Base-by-base conservation (phyloP, 2,329 filamentous ascomycete genomes). In the Salinomyces thailandicus region DNA sequence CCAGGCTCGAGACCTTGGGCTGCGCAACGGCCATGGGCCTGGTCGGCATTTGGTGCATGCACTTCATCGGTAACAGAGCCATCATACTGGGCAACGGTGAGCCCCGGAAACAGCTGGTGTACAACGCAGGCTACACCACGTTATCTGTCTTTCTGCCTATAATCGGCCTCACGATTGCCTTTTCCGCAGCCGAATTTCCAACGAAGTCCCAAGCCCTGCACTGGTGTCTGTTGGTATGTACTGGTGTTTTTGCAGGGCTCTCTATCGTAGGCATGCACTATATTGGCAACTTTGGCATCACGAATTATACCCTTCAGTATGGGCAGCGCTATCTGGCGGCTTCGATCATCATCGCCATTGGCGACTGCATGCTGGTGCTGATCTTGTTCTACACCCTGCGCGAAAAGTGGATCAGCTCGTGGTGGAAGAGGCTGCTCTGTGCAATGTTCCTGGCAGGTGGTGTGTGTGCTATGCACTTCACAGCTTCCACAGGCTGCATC, bases 391-490 rank as follows among this genome's bases (percentile, higher is more conserved):
- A 91, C 60, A 72, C 81, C 38, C 77, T 81, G 58, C 73, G 79
- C 45, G 75, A 79, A 12, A 71, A 74, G 12, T 93, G 85, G 84
- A 82, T 80, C 33, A 80, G 79, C 50, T 75, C 73, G 12, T 85
- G 80, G 74, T 86, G 79, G 79, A 84, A 85, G 54, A 69, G 84
- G 40, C 60, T 71, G 7, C 50, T 77, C 2, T 83, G 78, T 42
- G 80, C 79, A 7, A 61, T 75, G 31, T 59, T 86, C 13, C 68
- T 93, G 27, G 81, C 82, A 6, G 67, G 73, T 12, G 83, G 81
- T 27, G 81, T 91, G 2, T 86, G 79, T 7, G 83, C 82, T 1
- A 91, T 93, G 85, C 85, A 93, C 61, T 93, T 84, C 81, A 80
- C 80, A 38, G 85, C 81, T 15, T 72, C 81, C 1, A 69, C 75